phyloP scores from a whole-genome alignment of 75 land plant genomes.

The Isoetes taiwanensis region DNA sequence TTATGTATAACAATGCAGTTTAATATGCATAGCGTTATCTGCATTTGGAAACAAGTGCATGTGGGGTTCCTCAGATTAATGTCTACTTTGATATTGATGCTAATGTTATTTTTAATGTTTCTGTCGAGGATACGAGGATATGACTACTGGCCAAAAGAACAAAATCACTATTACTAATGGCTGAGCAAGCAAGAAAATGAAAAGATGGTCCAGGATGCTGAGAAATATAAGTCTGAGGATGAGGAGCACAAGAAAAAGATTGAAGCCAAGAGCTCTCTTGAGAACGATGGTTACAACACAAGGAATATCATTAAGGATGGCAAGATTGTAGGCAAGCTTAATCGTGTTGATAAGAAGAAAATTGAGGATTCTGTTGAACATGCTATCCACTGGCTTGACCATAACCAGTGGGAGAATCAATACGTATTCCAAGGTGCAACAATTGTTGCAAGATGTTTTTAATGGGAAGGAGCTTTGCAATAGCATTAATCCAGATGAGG shows the following conservation, averaged over 20 bases:
- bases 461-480: too few species aligned
- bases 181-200: constrained; percentile 44
- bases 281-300: constrained; percentile 25
- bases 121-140: constrained; percentile 61
- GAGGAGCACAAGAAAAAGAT: constrained; percentile 15
- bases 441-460: constrained; percentile 58
- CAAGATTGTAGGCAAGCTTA: constrained; percentile 12
- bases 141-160: constrained; percentile 58
- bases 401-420: too few species aligned
- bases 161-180: constrained; percentile 60
- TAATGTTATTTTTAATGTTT: constrained; percentile 54
- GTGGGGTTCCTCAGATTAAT: constrained; percentile 59
- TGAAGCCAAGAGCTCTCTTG: constrained; percentile 15
- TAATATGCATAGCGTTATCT: too few species aligned
- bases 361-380: constrained; percentile 20
- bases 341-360: constrained; percentile 12
- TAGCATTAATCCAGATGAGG: constrained; percentile 69
- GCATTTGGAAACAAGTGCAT: too few species aligned
- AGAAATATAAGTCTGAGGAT: constrained; percentile 23
- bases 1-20: too few species aligned
- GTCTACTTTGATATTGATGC: constrained; percentile 68
- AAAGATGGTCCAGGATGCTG: constrained; percentile 37
- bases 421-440: too few species aligned
- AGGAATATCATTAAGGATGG: constrained; percentile 23
- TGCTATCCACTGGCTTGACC: constrained; percentile 25